Conservation (phyloP, 805 yeast species). For the Saccharomyces eubayanus region DNA sequence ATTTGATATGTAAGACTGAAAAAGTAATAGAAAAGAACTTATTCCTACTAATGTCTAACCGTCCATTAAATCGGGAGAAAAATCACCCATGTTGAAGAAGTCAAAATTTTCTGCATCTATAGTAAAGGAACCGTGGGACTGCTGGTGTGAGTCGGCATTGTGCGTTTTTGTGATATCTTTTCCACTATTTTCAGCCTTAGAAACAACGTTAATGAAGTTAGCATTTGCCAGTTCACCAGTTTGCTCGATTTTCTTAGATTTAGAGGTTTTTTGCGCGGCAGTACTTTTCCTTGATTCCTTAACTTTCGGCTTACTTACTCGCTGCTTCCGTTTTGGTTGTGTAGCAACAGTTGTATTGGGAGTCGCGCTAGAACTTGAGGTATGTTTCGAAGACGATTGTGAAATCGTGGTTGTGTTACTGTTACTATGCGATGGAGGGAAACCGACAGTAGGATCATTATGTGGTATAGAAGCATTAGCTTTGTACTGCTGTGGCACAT, state of each 20-base stretch:
- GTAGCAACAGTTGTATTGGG: background rate
- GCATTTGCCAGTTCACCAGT: background rate
- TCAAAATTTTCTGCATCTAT: background rate
- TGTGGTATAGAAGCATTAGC: background rate
- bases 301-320: background rate
- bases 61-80: constrained; percentile 4
- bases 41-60: background rate
- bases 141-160: background rate
- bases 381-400: background rate
- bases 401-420: background rate
- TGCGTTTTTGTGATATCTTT: background rate
- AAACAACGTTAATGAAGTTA: background rate
- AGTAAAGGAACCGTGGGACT: background rate
- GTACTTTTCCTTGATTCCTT: background rate
- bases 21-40: background rate
- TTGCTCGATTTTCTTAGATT: background rate
- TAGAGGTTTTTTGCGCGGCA: background rate
- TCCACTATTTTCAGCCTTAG: background rate
- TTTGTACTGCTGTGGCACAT: background rate
- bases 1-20: too few species aligned
- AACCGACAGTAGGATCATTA: background rate
- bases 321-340: background rate
- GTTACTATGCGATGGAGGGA: background rate
- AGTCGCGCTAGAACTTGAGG: background rate
- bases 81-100: constrained; percentile 4